These are phyloP conservation scores for Cystobasidiaceae sp. DNA, from an alignment of 1,284 basidiomycete genomes.

Conservation along the genomic window DNA sequence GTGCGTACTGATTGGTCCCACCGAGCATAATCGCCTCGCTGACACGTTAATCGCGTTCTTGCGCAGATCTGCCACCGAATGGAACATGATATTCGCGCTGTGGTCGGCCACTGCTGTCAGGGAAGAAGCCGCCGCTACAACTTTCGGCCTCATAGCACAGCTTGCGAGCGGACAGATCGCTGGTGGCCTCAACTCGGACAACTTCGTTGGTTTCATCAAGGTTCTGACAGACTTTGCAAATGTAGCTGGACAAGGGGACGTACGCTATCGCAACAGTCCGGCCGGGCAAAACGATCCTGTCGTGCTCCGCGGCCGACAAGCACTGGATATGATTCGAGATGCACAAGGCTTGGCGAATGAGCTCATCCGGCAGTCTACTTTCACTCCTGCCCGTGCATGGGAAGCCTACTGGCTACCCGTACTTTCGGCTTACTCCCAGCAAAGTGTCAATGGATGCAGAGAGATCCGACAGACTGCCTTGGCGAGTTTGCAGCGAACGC, in stretches of 20 bases:
- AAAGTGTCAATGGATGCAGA: conserved; percentile 76
- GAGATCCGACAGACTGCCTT: conserved; percentile 82
- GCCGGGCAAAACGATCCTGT: conserved; percentile 54
- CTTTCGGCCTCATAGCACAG: conserved; percentile 67
- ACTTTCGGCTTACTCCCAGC: conserved; percentile 69
- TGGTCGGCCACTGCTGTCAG: conserved; percentile 78
- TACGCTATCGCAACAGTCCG: conserved; percentile 19
- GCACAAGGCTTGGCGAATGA: conserved; percentile 39
- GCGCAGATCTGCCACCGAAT: conserved; percentile 79
- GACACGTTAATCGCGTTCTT: background rate
- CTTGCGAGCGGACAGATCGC: conserved; percentile 59
- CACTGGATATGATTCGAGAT: conserved; percentile 65
- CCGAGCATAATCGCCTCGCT: background rate
- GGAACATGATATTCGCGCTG: conserved; percentile 88
- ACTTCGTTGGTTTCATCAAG: conserved; percentile 71
- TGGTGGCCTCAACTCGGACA: conserved; percentile 66
- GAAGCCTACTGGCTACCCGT: conserved; percentile 73
- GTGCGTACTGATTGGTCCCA: conserved; percentile 48
- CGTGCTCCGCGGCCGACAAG: conserved; percentile 71
- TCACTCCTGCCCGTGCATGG: conserved; percentile 57
- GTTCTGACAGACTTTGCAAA: conserved; percentile 83
- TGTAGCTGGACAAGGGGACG: conserved; percentile 50
- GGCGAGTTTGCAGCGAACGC: conserved; percentile 74
- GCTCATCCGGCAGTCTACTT: conserved; percentile 37
- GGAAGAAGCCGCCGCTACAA: conserved; percentile 77